Percentiles rank a stretch among this genome's conserved stretches.
Evolutionary conservation across 441 rosid genomes (phyloP).

Genomic region (Iberis amara): DNA sequence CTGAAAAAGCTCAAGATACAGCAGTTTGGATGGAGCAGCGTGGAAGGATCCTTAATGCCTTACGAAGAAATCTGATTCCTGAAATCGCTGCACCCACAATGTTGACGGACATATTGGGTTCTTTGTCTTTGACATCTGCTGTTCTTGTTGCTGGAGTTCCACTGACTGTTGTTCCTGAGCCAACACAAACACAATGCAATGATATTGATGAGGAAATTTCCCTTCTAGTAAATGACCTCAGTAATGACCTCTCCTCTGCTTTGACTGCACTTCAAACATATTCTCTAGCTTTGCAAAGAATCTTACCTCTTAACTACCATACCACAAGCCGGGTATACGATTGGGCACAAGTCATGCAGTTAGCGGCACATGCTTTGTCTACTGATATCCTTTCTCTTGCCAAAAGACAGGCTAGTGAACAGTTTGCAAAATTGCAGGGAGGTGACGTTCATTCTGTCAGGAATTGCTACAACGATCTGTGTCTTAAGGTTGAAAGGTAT

Average conservation of each 20-base stretch:
- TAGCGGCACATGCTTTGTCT: constrained; percentile 70
- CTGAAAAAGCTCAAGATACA: constrained; percentile 91
- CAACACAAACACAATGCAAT: constrained; percentile 86
- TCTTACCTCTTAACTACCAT: constrained; percentile 84
- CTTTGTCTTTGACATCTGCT: constrained; percentile 82
- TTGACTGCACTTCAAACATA: constrained; percentile 63
- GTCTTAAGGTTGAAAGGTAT: constrained; percentile 59
- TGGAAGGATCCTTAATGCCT: constrained; percentile 81
- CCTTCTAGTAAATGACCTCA: constrained; percentile 66
- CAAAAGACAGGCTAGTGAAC: constrained; percentile 81
- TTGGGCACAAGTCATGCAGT: constrained; percentile 84
- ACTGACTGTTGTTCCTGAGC: constrained; percentile 94
- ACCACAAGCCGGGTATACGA: constrained; percentile 77
- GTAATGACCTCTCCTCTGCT: constrained; percentile 71
- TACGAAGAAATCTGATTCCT: constrained; percentile 66
- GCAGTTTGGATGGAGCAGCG: constrained; percentile 86
- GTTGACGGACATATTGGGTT: constrained; percentile 46
- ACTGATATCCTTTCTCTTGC: constrained; percentile 68
- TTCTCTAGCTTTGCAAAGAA: constrained; percentile 78
- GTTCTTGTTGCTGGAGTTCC: constrained; percentile 87
- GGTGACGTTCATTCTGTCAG: constrained; percentile 56
- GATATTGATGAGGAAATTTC: constrained; percentile 87
- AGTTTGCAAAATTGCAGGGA: constrained; percentile 48
- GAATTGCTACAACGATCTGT: constrained; percentile 55
- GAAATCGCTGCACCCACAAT: constrained; percentile 52